Evolutionary conservation across 371 early-diverging fungal genomes (phyloP).

Genomic region (Mortierella sp.): DNA sequence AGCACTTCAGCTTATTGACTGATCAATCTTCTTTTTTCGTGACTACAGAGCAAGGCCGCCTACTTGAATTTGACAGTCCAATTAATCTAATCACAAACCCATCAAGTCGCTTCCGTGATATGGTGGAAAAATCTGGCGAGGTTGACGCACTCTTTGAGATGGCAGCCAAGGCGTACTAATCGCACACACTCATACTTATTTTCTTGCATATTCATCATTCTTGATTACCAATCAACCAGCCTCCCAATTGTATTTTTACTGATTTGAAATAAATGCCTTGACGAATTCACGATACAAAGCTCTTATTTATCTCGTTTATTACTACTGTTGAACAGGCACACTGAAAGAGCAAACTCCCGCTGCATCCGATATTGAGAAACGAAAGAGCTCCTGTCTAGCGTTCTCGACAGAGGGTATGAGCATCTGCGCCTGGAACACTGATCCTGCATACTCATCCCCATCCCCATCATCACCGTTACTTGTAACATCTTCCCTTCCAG

Average conservation of each 20-base stretch:
- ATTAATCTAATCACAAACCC: conserved; percentile 60
- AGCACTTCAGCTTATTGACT: neutral
- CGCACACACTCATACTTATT: neutral
- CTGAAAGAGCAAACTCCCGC: conserved; percentile 27
- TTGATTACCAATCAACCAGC: neutral
- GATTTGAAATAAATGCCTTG: neutral
- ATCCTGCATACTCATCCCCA: neutral
- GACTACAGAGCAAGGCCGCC: conserved; percentile 59
- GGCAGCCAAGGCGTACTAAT: conserved; percentile 58
- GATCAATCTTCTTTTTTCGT: neutral
- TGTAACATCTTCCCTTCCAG: neutral
- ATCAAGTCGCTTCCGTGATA: conserved; percentile 66
- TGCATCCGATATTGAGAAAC: conserved; percentile 36
- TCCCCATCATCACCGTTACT: neutral
- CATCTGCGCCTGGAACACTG: conserved; percentile 51
- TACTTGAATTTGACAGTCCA: conserved; percentile 78
- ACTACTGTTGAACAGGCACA: conserved; percentile 8
- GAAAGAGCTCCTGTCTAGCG: conserved; percentile 29
- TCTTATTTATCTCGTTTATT: neutral
- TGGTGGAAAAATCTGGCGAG: conserved; percentile 80
- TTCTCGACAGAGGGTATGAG: conserved; percentile 9
- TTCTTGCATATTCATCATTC: neutral
- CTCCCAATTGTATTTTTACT: neutral
- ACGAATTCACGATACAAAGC: too few species aligned
- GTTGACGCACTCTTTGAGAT: conserved; percentile 65